Percentiles rank a stretch among this genome's conserved stretches.
Evolutionary conservation across 352 stramenopile genomes (phyloP).

Genomic region (Phytophthora ramorum): DNA sequence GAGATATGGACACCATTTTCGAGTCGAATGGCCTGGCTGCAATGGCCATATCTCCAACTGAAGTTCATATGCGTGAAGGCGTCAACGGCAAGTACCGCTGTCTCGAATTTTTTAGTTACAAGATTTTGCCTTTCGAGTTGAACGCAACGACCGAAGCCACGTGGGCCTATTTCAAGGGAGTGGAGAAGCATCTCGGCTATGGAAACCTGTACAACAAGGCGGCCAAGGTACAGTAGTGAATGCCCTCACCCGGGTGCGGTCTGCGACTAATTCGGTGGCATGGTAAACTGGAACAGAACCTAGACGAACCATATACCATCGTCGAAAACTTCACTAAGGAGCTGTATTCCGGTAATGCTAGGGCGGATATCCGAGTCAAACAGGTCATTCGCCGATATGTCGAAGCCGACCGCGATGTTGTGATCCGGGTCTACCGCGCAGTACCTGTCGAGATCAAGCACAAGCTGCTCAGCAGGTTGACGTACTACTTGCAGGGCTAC

Average conservation of each 20-base stretch:
- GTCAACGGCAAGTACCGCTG: slow-evolving; percentile 15
- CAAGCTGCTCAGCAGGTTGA: slow-evolving; percentile 36
- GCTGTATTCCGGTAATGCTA: slow-evolving; percentile 54
- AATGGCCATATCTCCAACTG: slow-evolving; percentile 17
- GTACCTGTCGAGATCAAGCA: slow-evolving; percentile 56
- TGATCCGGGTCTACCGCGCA: slow-evolving; percentile 60
- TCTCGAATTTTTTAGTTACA: slow-evolving; percentile 33
- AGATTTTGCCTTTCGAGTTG: slow-evolving; percentile 30
- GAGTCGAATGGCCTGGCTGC: slow-evolving; percentile 20
- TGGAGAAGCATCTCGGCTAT: slow-evolving; percentile 36
- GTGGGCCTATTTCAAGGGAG: slow-evolving; percentile 37
- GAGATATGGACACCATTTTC: slow-evolving; percentile 30
- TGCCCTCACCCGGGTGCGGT: not conserved
- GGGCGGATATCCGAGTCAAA: slow-evolving; percentile 54
- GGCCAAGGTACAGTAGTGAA: slow-evolving; percentile 18
- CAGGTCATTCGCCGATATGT: slow-evolving; percentile 65
- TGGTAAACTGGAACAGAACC: slow-evolving; percentile 20
- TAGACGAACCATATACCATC: slow-evolving; percentile 56
- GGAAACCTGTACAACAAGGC: slow-evolving; percentile 41
- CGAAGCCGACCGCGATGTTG: slow-evolving; percentile 57
- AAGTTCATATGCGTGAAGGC: slow-evolving; percentile 29
- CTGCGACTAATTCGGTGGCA: not conserved
- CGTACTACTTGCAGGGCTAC: slow-evolving; percentile 61
- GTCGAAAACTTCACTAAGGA: slow-evolving; percentile 64
- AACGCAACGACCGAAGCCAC: slow-evolving; percentile 13